Evolutionary conservation across 2,329 filamentous ascomycete genomes (phyloP).

Genomic region (Penicillium hesseltinei): DNA sequence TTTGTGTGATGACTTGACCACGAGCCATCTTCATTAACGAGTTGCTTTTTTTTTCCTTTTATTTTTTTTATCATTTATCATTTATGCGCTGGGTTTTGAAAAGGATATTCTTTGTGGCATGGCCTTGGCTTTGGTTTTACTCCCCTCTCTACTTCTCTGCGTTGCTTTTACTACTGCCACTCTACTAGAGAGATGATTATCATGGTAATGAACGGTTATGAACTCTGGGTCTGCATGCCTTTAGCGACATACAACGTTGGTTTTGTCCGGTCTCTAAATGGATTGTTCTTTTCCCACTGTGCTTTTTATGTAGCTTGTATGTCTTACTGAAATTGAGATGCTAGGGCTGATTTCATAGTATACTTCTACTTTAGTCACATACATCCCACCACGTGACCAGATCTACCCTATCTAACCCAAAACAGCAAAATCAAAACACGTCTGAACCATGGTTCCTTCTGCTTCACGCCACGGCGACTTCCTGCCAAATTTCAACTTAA

Average conservation of each 20-base stretch:
- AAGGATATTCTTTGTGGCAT: constrained; percentile 13
- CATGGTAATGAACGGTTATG: constrained; percentile 30
- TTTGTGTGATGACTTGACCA: constrained; percentile 21
- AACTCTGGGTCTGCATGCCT: constrained; percentile 13
- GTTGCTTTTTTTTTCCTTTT: constrained; percentile 1
- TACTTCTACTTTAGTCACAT: background rate
- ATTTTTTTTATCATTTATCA: constrained; percentile 2
- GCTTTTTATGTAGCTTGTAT: background rate
- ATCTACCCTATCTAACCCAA: constrained; percentile 23
- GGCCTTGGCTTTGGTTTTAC: constrained; percentile 7
- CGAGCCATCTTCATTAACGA: constrained; percentile 10
- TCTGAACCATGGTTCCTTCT: constrained; percentile 17
- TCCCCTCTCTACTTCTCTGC: constrained; percentile 8
- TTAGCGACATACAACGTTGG: constrained; percentile 9
- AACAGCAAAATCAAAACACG: constrained; percentile 27
- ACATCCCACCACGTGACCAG: constrained; percentile 13
- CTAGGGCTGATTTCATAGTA: background rate
- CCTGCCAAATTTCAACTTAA: background rate
- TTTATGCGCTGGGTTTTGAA: constrained; percentile 9
- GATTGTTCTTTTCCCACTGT: background rate
- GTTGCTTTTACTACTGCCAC: constrained; percentile 12
- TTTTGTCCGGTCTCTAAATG: constrained; percentile 2
- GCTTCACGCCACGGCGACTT: constrained; percentile 11
- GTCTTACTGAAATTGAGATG: background rate
- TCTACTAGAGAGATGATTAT: constrained; percentile 29